Base-by-base conservation (phyloP, 371 early-diverging fungal species). In the Haplosporangium sp. region DNA sequence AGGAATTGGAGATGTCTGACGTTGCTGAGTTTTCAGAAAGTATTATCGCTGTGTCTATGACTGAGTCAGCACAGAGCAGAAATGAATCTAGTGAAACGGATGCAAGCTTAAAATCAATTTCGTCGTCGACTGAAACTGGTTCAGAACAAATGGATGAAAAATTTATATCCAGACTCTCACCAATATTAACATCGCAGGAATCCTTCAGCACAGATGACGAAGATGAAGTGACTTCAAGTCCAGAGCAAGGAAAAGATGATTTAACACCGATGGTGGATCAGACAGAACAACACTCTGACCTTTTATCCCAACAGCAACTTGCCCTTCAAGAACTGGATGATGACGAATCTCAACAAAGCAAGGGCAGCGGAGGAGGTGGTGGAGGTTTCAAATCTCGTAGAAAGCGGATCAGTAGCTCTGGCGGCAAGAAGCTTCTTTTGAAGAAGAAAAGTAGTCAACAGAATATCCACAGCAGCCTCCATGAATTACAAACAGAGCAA, bases 381-480 rank as follows among this genome's bases (percentile, higher is more conserved):
- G 68, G 45, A n/a, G 52, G 59, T 38, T 63, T 63, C 20, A 73
- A 67, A 62, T 11, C 58, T 47, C 74, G 64, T 8, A 69, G 78
- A 47, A 78, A 67, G 40, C 73, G 71, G 2, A 68, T 61, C 61
- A 65, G 58, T 61, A 74, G 78, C 45, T 55, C 67, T 55, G 71
- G 67, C 3, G 78, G 78, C 47, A 78, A 70, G 53, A 78, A 64
- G 40, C 20, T 78, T 8, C 61, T 45, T 17, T 15, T 69, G 37
- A 78, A 78, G 47, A 73, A 69, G 63, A 69, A 60, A 58, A 48
- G 55, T 19, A 79, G 65, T n/a, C 42, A 39, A 2, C 52, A 61
- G 20, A 79, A 65, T 38, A 67, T 73, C 10, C 59, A 71, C 37
- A 39, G 53, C 42, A 64, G 62, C 62, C 57, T 67, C 44, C 79